These are phyloP conservation scores for Cinchona pubescens DNA, from an alignment of 257 asterid species.

Conservation along the genomic window DNA sequence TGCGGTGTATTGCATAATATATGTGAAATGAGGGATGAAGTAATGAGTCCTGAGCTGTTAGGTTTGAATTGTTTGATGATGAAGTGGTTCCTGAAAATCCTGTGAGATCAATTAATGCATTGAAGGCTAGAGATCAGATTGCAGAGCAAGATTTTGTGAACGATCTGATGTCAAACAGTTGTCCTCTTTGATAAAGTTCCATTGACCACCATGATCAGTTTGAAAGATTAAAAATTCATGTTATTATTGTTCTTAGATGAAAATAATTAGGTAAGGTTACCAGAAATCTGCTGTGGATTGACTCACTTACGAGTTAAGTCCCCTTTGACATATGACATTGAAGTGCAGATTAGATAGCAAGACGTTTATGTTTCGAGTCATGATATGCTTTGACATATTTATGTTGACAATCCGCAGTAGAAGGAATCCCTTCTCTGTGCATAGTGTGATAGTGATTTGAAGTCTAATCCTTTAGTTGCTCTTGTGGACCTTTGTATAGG, in stretches of 20 bases:
- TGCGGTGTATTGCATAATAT: slow-evolving; percentile 80
- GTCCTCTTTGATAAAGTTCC: neutral
- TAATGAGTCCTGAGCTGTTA: slow-evolving; percentile 42
- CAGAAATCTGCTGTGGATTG: slow-evolving; percentile 11
- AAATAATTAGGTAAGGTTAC: neutral
- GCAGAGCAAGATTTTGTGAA: too few relatives aligned
- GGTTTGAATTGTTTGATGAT: slow-evolving; percentile 66
- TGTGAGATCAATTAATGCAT: slow-evolving; percentile 43
- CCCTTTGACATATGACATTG: neutral
- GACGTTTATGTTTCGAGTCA: too few relatives aligned
- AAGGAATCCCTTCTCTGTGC: neutral
- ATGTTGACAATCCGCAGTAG: neutral
- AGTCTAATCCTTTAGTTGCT: neutral
- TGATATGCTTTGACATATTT: neutral
- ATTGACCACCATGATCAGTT: neutral
- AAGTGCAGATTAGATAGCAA: too few relatives aligned
- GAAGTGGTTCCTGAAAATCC: slow-evolving; percentile 40
- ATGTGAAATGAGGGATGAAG: slow-evolving; percentile 68
- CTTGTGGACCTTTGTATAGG: too few relatives aligned
- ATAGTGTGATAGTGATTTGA: neutral
- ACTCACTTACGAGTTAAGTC: neutral
- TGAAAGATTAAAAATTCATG: slow-evolving; percentile 1
- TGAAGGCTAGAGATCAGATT: slow-evolving; percentile 56
- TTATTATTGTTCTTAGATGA: neutral
- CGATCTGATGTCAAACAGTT: neutral